Evolutionary conservation across 345 rosid species (phyloP), one percentile per base, ranked within the genome.

Genomic region (Draba incana): DNA sequence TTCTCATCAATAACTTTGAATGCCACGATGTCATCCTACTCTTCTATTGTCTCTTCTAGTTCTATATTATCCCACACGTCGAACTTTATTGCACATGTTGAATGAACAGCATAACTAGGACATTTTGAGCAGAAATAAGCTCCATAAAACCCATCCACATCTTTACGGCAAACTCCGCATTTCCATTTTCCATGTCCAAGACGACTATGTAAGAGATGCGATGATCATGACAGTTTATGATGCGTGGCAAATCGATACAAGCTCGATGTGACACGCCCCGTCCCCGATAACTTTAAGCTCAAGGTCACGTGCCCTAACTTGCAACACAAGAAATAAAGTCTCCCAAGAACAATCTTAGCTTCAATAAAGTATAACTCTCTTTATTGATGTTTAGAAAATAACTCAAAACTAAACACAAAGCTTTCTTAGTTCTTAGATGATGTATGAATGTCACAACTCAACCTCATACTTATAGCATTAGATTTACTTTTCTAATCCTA

Each of bases 1-100:
- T 8, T 16, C 8, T 8, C 66, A 59, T 69, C 67, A 50, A 60
- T 51, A 44, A 11, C 44, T 43, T 39, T 44, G 13, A 39, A 69
- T 3, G 52, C 59, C 0, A 35, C 11, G 8, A 24, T 5, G 20
- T 20, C 20, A 10, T 24, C 27, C 7, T 47, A 50, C 4, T 69
- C 74, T 30, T 66, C 62, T 0, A 43, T 42, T 13, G 8, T 54
- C n/a, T 43, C 62, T 28, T 66, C 62, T 1, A 15, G 70, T 1
- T 66, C 62, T 0, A 28, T 3, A 41, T 7, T 28, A 14, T 61
- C 66, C 52, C 66, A 61, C 5, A 61, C 6, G 14, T 44, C 20
- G 20, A 20, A 20, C 27, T 2, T 5, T 10, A 2, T 61, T 9
- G 66, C 66, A 1, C 66, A 61, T 61, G 2, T 13, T 41, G 64